A percentile compares a stretch with the other conserved stretches of the same genome.
Conservation (phyloP, 805 yeast species). For the Candida silvicultrix region DNA sequence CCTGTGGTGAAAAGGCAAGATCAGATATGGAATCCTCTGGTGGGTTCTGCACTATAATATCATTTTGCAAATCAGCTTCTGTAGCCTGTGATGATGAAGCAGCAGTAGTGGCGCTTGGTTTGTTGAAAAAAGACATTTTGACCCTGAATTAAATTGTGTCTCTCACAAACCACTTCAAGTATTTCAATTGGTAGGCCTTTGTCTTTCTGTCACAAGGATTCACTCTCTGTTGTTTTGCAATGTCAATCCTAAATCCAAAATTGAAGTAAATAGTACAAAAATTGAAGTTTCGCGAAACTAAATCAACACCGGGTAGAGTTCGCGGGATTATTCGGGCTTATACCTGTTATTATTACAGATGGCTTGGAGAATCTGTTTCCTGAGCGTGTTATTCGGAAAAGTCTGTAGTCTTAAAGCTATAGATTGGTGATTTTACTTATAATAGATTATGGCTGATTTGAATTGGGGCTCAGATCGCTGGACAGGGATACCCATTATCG, state of each 20-base stretch:
- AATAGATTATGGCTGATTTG: no score
- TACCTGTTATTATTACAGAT: not conserved
- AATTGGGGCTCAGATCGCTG: not conserved
- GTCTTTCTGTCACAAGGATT: constrained; percentile 2
- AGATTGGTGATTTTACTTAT: no score
- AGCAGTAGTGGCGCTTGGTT: constrained; percentile 19
- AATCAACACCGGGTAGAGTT: constrained; percentile 1
- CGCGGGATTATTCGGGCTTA: not conserved
- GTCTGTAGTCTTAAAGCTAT: no score
- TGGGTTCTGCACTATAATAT: constrained; percentile 64
- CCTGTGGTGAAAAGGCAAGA: constrained; percentile 79
- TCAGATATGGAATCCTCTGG: constrained; percentile 92
- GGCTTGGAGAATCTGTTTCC: no score
- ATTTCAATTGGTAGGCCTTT: not conserved
- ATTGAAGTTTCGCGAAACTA: not conserved
- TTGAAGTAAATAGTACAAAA: not conserved
- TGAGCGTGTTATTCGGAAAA: no score
- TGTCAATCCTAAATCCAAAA: not conserved
- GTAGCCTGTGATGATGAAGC: constrained; percentile 21
- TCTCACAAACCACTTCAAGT: not conserved
- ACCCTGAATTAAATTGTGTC: no score
- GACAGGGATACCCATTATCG: constrained; percentile 10
- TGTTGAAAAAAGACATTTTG: constrained; percentile 32
- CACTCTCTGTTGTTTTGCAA: not conserved
- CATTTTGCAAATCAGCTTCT: constrained; percentile 53